These are phyloP conservation scores for Solanum medicagineum DNA, from an alignment of 257 asterid genomes.

Conservation along the genomic window DNA sequence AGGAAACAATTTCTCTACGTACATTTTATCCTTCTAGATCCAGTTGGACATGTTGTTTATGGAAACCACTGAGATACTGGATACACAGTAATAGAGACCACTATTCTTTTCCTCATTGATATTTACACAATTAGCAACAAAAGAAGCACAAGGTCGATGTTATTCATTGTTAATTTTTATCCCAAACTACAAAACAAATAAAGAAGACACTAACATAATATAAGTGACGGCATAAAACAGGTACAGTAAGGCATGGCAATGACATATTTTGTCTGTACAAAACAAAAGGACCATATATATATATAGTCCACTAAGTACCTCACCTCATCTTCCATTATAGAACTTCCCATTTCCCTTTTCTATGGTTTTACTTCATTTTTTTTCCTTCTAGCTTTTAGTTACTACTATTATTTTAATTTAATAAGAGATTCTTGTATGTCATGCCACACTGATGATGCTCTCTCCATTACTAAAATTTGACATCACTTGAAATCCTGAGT, in stretches of 20 bases:
- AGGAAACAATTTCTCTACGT: no score
- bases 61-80: no score
- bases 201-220: background rate
- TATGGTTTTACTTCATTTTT: background rate
- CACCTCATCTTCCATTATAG: background rate
- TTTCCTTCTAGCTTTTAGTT: no score
- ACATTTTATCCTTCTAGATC: no score
- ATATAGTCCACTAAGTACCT: background rate
- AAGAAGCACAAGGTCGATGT: background rate
- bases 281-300: background rate
- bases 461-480: constrained; percentile 6
- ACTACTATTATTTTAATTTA: background rate
- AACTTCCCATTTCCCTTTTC: background rate
- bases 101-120: background rate
- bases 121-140: background rate
- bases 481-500: background rate
- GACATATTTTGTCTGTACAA: background rate
- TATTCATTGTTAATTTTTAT: background rate
- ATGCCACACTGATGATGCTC: constrained; percentile 1
- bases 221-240: background rate
- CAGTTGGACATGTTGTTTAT: no score
- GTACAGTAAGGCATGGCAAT: background rate
- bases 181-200: background rate
- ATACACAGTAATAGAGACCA: background rate
- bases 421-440: background rate